A percentile compares a stretch with the other conserved stretches of the same genome.
Conservation (phyloP, 2,329 filamentous ascomycete species). For the Calonectria pseudoturangicola region DNA sequence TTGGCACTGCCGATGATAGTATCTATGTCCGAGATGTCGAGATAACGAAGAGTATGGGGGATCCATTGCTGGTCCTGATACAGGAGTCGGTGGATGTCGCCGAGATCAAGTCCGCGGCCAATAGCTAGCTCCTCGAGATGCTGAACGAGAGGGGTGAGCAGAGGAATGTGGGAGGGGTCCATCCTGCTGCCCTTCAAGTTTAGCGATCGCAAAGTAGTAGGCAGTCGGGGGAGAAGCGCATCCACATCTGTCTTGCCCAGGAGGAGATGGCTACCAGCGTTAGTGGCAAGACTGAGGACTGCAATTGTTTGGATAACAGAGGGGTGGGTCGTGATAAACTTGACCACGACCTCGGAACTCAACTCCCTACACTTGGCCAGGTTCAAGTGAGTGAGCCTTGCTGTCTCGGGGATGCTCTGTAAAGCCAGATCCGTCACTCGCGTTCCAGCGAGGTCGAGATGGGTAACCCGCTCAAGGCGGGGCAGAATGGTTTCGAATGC, state of each 20-base stretch:
- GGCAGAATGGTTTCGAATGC: conserved; percentile 83
- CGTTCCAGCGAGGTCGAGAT: conserved; percentile 87
- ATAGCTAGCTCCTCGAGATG: conserved; percentile 85
- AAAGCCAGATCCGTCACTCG: conserved; percentile 84
- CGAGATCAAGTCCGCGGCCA: conserved; percentile 79
- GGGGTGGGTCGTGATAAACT: conserved; percentile 83
- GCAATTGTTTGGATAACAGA: conserved; percentile 78
- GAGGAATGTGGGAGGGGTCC: conserved; percentile 76
- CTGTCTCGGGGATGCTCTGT: conserved; percentile 81
- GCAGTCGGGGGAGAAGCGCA: conserved; percentile 79
- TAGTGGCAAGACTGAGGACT: conserved; percentile 83
- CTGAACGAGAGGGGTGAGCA: conserved; percentile 79
- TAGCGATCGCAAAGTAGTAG: conserved; percentile 80
- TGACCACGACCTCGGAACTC: conserved; percentile 78
- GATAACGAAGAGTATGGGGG: conserved; percentile 80
- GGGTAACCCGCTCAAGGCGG: conserved; percentile 81
- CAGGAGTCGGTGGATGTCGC: conserved; percentile 80
- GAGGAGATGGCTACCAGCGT: conserved; percentile 82
- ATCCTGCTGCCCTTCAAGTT: conserved; percentile 86
- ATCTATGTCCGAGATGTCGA: conserved; percentile 81
- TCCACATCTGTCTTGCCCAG: conserved; percentile 80
- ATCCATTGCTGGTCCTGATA: conserved; percentile 66
- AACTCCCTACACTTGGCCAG: conserved; percentile 84
- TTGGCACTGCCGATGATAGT: conserved; percentile 77
- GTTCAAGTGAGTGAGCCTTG: conserved; percentile 85